Base-by-base conservation (phyloP, 352 stramenopile genomes). In the Globisporangium spiculum region DNA sequence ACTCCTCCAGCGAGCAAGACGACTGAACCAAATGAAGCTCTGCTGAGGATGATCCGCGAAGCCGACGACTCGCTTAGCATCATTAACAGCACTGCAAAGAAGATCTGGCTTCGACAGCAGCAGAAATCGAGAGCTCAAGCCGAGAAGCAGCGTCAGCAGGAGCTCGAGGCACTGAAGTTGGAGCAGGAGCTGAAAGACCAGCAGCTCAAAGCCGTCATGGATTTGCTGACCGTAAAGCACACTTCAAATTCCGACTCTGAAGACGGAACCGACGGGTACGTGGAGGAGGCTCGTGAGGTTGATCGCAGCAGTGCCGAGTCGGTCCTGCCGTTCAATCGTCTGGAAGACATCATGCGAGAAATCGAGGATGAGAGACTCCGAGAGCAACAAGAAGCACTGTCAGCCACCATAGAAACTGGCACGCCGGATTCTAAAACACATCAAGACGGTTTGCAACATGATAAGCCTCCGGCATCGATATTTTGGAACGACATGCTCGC, bases 1-100 rank as follows among this genome's bases (percentile, higher is more conserved):
- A 18, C 22, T 34, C 12, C 46, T 12, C 2, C 44, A 1, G 27
- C 16, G 5, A 32, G 18, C 22, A 36, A 41, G 46, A 57, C 24
- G 3, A 22, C 22, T 10, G 36, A 60, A 6, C 41, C 66, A 22
- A 67, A 76, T 22, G 73, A 74, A 54, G 67, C 56, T 22, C 72
- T 93, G 2, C 55, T 84, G 26, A 66, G 69, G 22, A 65, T 93
- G 4, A 76, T 91, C 22, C 66, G 74, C 32, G 81, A 88, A 46
- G 79, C 78, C 2, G 83, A 93, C 32, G 85, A 91, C 64, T 90
- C 84, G n/a, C 75, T 93, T 8, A 93, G 83, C 65, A 83, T 93
- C 9, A 77, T 93, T 53, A 75, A 91, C 24, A 68, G 78, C 32
- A 70, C 74, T 30, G 85, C 85, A 22, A 78, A 79, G 52, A 74